phyloP scores from a whole-genome alignment of 1,139 yeast species.

The Casaregolazyma lundiana region DNA sequence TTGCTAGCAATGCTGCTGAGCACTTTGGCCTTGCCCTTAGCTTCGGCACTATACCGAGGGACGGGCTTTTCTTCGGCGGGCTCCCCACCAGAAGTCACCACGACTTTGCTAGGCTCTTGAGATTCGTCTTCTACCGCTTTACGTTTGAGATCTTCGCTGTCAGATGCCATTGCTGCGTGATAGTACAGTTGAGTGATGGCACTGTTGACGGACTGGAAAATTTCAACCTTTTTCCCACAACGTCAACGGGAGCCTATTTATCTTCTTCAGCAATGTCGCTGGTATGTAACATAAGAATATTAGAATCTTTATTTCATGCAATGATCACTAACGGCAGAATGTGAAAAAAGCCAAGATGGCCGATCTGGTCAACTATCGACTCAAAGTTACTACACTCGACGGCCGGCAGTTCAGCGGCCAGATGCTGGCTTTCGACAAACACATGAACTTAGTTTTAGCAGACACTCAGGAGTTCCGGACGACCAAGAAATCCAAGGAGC shows the following conservation, averaged over 20 bases:
- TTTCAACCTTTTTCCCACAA: background rate
- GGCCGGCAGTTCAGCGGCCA: slow-evolving; percentile 74
- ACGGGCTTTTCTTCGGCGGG: slow-evolving; percentile 29
- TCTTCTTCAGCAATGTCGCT: background rate
- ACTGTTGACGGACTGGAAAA: background rate
- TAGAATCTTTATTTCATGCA: background rate
- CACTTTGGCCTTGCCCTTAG: slow-evolving; percentile 22
- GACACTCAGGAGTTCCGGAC: slow-evolving; percentile 82
- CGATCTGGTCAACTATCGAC: slow-evolving; percentile 68
- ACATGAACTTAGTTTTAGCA: slow-evolving; percentile 78
- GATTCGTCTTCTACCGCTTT: slow-evolving; percentile 16
- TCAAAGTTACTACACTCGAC: slow-evolving; percentile 70
- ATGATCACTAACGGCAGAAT: slow-evolving; percentile 2
- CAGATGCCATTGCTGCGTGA: background rate
- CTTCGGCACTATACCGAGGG: slow-evolving; percentile 11
- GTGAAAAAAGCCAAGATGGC: slow-evolving; percentile 45
- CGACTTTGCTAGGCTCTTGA: slow-evolving; percentile 18
- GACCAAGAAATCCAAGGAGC: slow-evolving; percentile 50
- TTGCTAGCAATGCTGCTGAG: slow-evolving; percentile 26
- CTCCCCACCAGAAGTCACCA: slow-evolving; percentile 47
- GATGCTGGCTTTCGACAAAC: slow-evolving; percentile 78
- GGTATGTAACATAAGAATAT: slow-evolving; percentile 1
- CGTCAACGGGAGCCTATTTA: background rate
- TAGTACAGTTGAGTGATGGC: background rate
- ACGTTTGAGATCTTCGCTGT: slow-evolving; percentile 8